Conservation (phyloP, 805 yeast genomes). For the Saturnispora sanitii region DNA sequence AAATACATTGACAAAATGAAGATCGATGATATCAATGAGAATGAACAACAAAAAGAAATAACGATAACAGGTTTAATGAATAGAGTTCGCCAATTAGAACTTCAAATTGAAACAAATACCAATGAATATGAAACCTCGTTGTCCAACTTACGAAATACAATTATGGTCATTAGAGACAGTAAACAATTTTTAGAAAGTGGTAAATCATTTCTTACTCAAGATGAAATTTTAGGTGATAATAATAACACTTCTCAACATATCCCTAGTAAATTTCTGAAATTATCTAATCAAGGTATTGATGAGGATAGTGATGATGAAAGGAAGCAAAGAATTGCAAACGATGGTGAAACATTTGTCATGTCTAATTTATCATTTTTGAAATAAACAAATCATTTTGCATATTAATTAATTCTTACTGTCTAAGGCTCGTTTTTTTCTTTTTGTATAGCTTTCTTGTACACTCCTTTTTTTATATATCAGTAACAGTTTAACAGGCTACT, state of each 20-base stretch:
- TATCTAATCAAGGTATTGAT: too few species aligned
- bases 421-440: too few species aligned
- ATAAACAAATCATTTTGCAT: neutral
- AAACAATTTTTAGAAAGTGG: constrained; percentile 13
- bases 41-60: constrained; percentile 5
- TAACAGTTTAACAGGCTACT: too few species aligned
- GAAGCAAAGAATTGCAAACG: neutral
- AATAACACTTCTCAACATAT: neutral
- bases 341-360: constrained; percentile 12
- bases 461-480: too few species aligned
- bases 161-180: constrained; percentile 16
- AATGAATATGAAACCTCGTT: constrained; percentile 15
- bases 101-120: constrained; percentile 11
- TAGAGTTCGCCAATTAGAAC: constrained; percentile 15
- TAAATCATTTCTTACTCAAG: neutral
- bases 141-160: constrained; percentile 15
- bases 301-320: neutral
- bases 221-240: constrained; percentile 4
- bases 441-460: too few species aligned
- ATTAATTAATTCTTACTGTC: neutral
- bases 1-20: constrained; percentile 1
- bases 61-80: constrained; percentile 4
- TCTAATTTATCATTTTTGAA: constrained; percentile 11
- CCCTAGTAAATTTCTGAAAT: neutral
- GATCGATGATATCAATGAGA: constrained; percentile 1